These are phyloP conservation scores for Candida argentea DNA, from an alignment of 805 yeast genomes.

Conservation along the genomic window DNA sequence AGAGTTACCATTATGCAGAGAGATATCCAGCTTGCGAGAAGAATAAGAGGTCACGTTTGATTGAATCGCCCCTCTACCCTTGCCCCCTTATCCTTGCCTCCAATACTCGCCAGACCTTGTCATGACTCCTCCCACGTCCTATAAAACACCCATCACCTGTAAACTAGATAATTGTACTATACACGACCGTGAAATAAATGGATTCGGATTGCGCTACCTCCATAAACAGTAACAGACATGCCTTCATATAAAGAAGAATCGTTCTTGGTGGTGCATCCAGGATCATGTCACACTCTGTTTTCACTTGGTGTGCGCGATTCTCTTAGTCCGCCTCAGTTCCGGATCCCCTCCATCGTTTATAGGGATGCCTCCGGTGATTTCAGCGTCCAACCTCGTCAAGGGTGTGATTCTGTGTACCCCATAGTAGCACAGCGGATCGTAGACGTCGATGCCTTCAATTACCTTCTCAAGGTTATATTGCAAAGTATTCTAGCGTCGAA, in stretches of 20 bases:
- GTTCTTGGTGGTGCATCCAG: slow-evolving; percentile 61
- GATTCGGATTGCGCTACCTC: too few species aligned
- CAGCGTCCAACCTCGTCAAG: slow-evolving; percentile 30
- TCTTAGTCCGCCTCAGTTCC: slow-evolving; percentile 63
- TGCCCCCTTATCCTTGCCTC: too few species aligned
- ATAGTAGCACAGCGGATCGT: slow-evolving; percentile 53
- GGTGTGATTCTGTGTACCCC: slow-evolving; percentile 34
- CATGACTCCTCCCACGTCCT: too few species aligned
- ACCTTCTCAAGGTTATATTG: slow-evolving; percentile 38
- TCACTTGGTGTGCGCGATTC: slow-evolving; percentile 74
- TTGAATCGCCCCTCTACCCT: too few species aligned
- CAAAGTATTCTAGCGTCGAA: slow-evolving; percentile 28
- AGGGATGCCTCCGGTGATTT: slow-evolving; percentile 26
- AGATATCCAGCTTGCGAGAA: slow-evolving; percentile 71
- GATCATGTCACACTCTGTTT: slow-evolving; percentile 63
- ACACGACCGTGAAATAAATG: too few species aligned
- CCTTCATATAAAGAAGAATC: slow-evolving; percentile 36
- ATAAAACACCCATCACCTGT: too few species aligned
- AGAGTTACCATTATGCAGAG: slow-evolving; percentile 81
- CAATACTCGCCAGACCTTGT: too few species aligned
- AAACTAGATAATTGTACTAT: too few species aligned
- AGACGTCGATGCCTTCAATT: slow-evolving; percentile 62
- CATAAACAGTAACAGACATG: too few species aligned
- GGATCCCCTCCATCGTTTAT: slow-evolving; percentile 72
- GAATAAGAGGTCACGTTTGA: slow-evolving; percentile 48